Base-by-base conservation (phyloP, 306 rosid genomes). In the Dryas drummondii region DNA sequence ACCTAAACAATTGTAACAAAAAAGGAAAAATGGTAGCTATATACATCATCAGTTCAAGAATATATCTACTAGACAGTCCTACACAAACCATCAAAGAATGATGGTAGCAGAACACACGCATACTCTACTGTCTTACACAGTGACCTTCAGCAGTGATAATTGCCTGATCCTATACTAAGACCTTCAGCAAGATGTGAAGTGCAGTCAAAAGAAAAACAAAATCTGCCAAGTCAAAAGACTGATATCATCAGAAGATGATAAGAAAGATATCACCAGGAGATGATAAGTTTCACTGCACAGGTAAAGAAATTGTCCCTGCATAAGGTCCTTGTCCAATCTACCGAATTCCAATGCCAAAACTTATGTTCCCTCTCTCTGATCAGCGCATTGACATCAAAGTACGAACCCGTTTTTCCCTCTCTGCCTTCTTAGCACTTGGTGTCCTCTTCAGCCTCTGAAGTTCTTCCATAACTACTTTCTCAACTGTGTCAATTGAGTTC, bases 301-400 rank as follows among this genome's bases (percentile, higher is more conserved):
- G 22, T 22, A 22, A 22, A 22, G 22, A 22, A 17, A 37, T 40
- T 9, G 56, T 19, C 41, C 7, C 59, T 22, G 68, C 14, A 8
- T 11, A 16, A 32, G 49, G 44, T 17, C 50, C 14, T 4, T 71
- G 60, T 45, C 72, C 76, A 15, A 78, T 3, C 50, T 48, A 6
- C 58, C 15, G 22, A 32, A 41, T 59, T 13, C 66, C 22, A 37
- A 53, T 51, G 64, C 47, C 10, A 7, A 61, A 14, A 17, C 16
- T 15, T 48, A 6, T 22, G 27, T 37, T 45, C 50, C 32, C 44
- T 50, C 40, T 32, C 37, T 32, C 37, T 32, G 37, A 61, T 88
- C 84, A 94, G 68, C 98, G 91, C 96, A 94, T 87, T 1, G 99
- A 87, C 99, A 90, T 90, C 80, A 94, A 76, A 0, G 96, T 92